Percentiles rank a stretch among this genome's conserved stretches.
These are phyloP conservation scores for Rhodotorula sp. DNA, from an alignment of 1,284 basidiomycete genomes.

Conservation along the genomic window DNA sequence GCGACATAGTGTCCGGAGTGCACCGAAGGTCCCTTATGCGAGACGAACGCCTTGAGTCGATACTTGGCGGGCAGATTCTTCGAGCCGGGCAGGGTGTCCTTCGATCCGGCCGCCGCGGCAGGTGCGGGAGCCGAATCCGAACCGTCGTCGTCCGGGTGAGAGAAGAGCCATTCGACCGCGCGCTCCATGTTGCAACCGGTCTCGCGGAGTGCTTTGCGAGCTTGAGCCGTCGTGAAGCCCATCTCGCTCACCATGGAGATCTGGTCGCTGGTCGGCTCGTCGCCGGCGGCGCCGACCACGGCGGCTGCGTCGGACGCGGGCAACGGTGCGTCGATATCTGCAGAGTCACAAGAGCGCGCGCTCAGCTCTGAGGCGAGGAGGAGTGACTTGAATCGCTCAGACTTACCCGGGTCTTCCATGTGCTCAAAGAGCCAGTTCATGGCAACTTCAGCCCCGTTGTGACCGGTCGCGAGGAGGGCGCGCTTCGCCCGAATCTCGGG, in stretches of 20 bases:
- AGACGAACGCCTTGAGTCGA: conserved; percentile 85
- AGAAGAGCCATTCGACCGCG: conserved; percentile 97
- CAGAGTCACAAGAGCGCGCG: too few relatives aligned
- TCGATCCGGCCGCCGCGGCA: conserved; percentile 40
- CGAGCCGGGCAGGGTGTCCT: conserved; percentile 38
- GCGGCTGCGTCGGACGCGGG: conserved; percentile 44
- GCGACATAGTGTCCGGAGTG: conserved; percentile 94
- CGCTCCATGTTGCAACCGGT: conserved; percentile 75
- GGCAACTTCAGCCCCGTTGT: conserved; percentile 73
- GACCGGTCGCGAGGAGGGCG: conserved; percentile 84
- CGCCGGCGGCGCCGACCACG: conserved; percentile 35
- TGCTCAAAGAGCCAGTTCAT: conserved; percentile 96
- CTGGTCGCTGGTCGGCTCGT: conserved; percentile 66
- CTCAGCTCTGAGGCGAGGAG: too few relatives aligned
- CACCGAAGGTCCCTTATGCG: conserved; percentile 92
- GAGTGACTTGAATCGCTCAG: too few relatives aligned
- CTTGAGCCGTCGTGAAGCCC: conserved; percentile 85
- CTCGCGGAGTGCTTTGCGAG: conserved; percentile 79
- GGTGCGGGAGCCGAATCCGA: conserved; percentile 55
- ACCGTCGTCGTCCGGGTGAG: conserved; percentile 81
- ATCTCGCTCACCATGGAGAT: conserved; percentile 71
- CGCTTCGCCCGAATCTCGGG: conserved; percentile 76
- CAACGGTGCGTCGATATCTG: conserved; percentile 79
- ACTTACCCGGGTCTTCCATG: conserved; percentile 85
- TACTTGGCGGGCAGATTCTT: conserved; percentile 68